These are phyloP conservation scores for Venturia asperata DNA, from an alignment of 2,329 filamentous ascomycete genomes.

Conservation along the genomic window DNA sequence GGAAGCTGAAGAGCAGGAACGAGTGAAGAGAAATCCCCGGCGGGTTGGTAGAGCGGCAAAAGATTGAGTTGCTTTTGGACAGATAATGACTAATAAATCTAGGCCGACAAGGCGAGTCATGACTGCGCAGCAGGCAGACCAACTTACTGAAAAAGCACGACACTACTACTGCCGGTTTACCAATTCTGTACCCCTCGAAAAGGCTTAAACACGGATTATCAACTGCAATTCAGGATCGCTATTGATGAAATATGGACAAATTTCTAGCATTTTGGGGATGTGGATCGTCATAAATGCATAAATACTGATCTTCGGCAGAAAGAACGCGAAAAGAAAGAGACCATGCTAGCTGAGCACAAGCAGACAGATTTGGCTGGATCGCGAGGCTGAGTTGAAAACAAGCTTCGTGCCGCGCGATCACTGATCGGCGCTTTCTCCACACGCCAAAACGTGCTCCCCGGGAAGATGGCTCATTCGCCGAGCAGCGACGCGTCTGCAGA, in stretches of 20 bases:
- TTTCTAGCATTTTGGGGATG: no score
- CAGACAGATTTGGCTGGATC: background rate
- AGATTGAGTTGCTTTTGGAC: conserved; percentile 5
- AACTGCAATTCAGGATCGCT: no score
- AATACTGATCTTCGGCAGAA: no score
- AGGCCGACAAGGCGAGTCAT: background rate
- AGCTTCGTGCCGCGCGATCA: background rate
- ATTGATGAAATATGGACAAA: no score
- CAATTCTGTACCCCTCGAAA: no score
- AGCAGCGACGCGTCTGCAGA: background rate
- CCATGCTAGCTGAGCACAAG: background rate
- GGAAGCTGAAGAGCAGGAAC: conserved; percentile 16
- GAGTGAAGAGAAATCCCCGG: conserved; percentile 10
- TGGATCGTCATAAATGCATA: no score
- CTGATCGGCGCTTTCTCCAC: background rate
- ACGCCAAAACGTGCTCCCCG: background rate
- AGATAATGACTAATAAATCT: background rate
- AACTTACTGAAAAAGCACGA: no score
- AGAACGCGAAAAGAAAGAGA: no score
- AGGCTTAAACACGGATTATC: no score
- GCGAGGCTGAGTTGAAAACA: conserved; percentile 5
- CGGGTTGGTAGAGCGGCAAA: conserved; percentile 15
- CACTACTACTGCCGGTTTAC: no score
- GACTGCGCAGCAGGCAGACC: background rate
- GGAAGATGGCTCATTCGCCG: background rate